Conservation (phyloP, 2,329 filamentous ascomycete species). For the Didymella exigua region DNA sequence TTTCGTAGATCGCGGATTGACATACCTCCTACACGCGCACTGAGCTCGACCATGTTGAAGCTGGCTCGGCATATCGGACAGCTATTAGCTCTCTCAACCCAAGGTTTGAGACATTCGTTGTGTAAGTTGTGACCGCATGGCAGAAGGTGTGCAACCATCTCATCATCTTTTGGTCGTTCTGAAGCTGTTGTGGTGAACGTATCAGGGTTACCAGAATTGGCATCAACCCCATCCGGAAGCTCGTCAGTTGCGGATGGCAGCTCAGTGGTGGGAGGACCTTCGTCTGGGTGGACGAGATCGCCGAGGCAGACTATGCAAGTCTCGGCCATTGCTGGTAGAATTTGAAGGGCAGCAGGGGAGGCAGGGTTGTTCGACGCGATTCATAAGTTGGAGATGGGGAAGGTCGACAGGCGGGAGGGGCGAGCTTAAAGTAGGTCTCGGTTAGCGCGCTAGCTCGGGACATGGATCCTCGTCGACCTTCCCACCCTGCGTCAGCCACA, state of each 20-base stretch:
- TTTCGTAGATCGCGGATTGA: slow-evolving; percentile 28
- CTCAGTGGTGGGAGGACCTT: slow-evolving; percentile 44
- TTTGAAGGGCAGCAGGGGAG: slow-evolving; percentile 26
- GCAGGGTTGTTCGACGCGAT: slow-evolving; percentile 34
- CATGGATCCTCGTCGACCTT: slow-evolving; percentile 16
- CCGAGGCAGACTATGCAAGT: slow-evolving; percentile 75
- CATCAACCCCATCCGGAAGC: slow-evolving; percentile 35
- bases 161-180: slow-evolving; percentile 52
- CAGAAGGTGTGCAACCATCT: slow-evolving; percentile 65
- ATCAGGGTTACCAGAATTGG: slow-evolving; percentile 27
- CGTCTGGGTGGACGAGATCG: slow-evolving; percentile 66
- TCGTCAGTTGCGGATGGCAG: slow-evolving; percentile 33
- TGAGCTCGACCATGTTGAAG: slow-evolving; percentile 89
- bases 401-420: slow-evolving; percentile 39
- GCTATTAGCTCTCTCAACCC: slow-evolving; percentile 96
- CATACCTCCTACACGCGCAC: slow-evolving; percentile 77
- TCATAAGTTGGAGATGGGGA: slow-evolving; percentile 44
- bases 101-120: slow-evolving; percentile 88
- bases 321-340: slow-evolving; percentile 61
- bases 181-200: slow-evolving; percentile 24
- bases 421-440: slow-evolving; percentile 30
- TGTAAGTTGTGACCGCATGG: slow-evolving; percentile 92
- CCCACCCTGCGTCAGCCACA: slow-evolving; percentile 30
- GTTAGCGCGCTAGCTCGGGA: slow-evolving; percentile 22
- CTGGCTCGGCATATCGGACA: slow-evolving; percentile 94